phyloP scores from a whole-genome alignment of 805 yeast species.

The Kuraishia capsulata region DNA sequence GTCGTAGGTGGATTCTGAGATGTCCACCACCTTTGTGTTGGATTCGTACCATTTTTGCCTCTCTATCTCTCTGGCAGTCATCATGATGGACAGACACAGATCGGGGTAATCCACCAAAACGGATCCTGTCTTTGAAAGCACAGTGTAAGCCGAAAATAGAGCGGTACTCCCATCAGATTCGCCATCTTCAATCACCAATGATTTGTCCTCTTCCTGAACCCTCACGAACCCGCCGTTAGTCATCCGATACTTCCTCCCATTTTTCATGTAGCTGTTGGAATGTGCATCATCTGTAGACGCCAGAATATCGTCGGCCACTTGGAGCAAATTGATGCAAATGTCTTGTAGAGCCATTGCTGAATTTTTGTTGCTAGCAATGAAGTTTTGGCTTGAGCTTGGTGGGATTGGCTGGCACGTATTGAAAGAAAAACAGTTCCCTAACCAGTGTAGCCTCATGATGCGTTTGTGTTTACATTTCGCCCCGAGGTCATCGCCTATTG shows the following conservation, averaged over 20 bases:
- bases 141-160: slow-evolving; percentile 32
- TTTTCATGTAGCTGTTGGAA: slow-evolving; percentile 26
- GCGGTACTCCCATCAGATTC: slow-evolving; percentile 22
- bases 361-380: no score
- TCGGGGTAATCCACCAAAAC: slow-evolving; percentile 26
- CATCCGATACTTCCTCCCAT: slow-evolving; percentile 40
- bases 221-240: slow-evolving; percentile 36
- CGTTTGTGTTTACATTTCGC: no score
- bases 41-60: slow-evolving; percentile 39
- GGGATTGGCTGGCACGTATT: no score
- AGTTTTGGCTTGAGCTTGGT: no score
- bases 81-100: slow-evolving; percentile 37
- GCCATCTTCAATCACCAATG: slow-evolving; percentile 28
- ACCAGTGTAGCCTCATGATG: not conserved
- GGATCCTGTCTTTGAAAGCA: slow-evolving; percentile 28
- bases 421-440: not conserved
- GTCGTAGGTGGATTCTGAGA: slow-evolving; percentile 24
- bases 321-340: slow-evolving; percentile 17
- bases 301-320: slow-evolving; percentile 17
- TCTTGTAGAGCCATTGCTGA: slow-evolving; percentile 14
- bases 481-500: no score
- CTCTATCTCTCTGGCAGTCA: slow-evolving; percentile 41
- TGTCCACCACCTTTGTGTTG: slow-evolving; percentile 30
- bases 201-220: slow-evolving; percentile 39
- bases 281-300: slow-evolving; percentile 9